Evolutionary conservation across 176 grass and related monocot genomes (phyloP).

Genomic region (Lolium multiflorum): DNA sequence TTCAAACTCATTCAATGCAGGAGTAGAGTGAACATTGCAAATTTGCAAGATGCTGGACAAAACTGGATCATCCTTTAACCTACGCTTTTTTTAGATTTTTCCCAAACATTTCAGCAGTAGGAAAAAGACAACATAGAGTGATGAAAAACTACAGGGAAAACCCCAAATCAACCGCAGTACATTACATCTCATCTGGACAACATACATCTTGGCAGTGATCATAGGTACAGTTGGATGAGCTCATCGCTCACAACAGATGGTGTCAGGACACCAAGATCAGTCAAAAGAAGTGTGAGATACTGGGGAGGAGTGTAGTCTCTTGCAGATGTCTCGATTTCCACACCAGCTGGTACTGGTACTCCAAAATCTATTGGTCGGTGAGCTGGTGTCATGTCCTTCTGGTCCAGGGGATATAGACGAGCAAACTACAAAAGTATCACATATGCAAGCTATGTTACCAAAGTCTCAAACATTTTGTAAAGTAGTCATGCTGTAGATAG

Average conservation of each 20-base stretch:
- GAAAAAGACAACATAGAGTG: neutral
- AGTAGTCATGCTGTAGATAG: neutral
- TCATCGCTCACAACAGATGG: slow-evolving; percentile 86
- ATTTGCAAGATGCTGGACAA: neutral
- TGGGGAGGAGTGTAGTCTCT: slow-evolving; percentile 85
- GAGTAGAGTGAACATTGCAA: neutral
- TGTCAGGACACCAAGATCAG: slow-evolving; percentile 74
- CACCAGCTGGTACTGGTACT: slow-evolving; percentile 58
- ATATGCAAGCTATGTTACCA: neutral
- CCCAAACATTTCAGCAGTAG: neutral
- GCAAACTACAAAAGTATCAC: slow-evolving; percentile 63
- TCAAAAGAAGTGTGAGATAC: slow-evolving; percentile 76
- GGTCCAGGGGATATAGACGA: slow-evolving; percentile 77
- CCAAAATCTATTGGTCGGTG: slow-evolving; percentile 77
- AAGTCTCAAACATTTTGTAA: neutral
- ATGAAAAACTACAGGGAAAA: slow-evolving; percentile 21
- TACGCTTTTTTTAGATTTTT: neutral
- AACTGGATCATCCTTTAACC: slow-evolving; percentile 14
- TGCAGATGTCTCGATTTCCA: slow-evolving; percentile 74
- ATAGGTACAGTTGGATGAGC: slow-evolving; percentile 78
- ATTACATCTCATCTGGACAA: slow-evolving; percentile 5
- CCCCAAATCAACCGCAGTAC: neutral
- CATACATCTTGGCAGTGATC: slow-evolving; percentile 8
- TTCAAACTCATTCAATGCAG: neutral
- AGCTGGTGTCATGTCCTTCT: slow-evolving; percentile 77